Evolutionary conservation across 306 rosid species (phyloP).

Genomic region (Phaseolus lunatus): DNA sequence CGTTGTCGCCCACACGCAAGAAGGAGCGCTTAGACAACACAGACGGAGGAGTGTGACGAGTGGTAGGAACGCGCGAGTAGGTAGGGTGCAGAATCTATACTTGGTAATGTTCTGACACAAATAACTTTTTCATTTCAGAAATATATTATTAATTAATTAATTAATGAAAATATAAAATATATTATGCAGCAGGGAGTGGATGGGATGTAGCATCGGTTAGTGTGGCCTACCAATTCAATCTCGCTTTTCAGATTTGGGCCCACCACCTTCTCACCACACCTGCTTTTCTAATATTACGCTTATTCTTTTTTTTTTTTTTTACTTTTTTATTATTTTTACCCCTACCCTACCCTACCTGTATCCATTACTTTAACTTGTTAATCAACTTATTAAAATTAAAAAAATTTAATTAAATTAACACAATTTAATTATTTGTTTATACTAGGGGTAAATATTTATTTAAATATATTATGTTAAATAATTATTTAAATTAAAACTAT

Average conservation of each 20-base stretch:
- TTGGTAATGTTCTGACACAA: slow-evolving; percentile 8
- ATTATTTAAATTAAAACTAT: no score
- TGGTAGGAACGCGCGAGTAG: background rate
- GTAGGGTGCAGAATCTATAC: background rate
- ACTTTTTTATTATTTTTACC: no score
- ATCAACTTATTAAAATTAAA: no score
- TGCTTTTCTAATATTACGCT: background rate
- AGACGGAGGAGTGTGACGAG: background rate
- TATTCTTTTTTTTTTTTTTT: no score
- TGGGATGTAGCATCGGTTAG: slow-evolving; percentile 28
- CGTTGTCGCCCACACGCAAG: slow-evolving; percentile 18
- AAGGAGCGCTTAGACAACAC: slow-evolving; percentile 5
- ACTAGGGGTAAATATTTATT: no score
- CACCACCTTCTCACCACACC: background rate
- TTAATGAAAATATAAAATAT: background rate
- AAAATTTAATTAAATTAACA: no score
- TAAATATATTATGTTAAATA: no score
- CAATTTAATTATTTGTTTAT: no score
- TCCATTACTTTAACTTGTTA: no score
- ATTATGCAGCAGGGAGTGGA: no score
- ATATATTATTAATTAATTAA: background rate
- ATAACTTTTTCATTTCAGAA: background rate
- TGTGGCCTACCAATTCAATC: slow-evolving; percentile 40
- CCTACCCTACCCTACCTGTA: no score
- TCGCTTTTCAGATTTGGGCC: slow-evolving; percentile 21